Conservation (phyloP, 2,329 filamentous ascomycete genomes). For the Dryadomyces quercus-mongolicae region DNA sequence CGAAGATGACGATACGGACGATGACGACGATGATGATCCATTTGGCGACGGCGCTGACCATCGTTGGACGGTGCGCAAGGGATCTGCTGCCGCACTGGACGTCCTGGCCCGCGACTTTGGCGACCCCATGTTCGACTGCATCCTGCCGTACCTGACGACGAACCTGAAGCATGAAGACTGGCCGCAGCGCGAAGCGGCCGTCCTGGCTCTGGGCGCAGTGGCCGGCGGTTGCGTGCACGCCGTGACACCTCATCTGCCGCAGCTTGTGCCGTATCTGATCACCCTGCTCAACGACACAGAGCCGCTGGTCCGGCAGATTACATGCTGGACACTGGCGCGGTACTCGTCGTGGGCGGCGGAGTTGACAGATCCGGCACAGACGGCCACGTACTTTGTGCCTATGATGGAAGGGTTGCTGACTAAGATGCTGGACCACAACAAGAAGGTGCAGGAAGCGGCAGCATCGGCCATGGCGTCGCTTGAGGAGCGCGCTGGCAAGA, state of each 20-base stretch:
- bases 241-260: constrained; percentile 79
- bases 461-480: constrained; percentile 93
- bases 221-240: constrained; percentile 88
- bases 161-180: constrained; percentile 83
- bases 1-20: constrained; percentile 66
- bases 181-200: constrained; percentile 86
- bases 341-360: constrained; percentile 88
- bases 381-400: constrained; percentile 74
- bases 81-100: constrained; percentile 88
- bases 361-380: constrained; percentile 53
- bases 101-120: constrained; percentile 88
- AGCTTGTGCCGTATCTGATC: constrained; percentile 83
- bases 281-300: constrained; percentile 73
- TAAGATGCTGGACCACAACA: constrained; percentile 94
- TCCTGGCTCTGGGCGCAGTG: constrained; percentile 86
- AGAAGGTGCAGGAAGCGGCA: constrained; percentile 92
- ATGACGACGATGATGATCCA: constrained; percentile 75
- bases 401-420: constrained; percentile 94
- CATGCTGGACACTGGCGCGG: constrained; percentile 90
- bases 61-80: constrained; percentile 91
- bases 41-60: constrained; percentile 80
- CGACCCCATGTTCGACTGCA: constrained; percentile 76
- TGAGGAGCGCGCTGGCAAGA: constrained; percentile 79
- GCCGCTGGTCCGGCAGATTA: constrained; percentile 89
- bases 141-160: constrained; percentile 81